phyloP scores from a whole-genome alignment of 169 alveolate genomes.

The Plasmodium inui region DNA sequence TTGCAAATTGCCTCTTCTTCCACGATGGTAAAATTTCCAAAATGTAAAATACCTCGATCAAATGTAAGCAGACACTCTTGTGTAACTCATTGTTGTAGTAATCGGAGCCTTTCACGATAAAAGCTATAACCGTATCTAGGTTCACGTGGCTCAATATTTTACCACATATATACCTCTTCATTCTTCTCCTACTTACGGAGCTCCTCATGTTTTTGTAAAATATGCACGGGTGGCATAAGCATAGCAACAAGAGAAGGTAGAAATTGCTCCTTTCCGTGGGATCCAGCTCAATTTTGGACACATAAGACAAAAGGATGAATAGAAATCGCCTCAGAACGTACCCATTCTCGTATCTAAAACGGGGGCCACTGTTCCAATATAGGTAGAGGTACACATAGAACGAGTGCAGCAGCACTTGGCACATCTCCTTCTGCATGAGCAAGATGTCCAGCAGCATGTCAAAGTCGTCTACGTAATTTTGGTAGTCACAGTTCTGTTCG shows the following conservation, averaged over 20 bases:
- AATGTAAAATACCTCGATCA: constrained; percentile 38
- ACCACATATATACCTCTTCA: constrained; percentile 16
- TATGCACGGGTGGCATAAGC: constrained; percentile 44
- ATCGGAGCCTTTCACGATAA: constrained; percentile 40
- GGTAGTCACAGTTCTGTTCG: constrained; percentile 27
- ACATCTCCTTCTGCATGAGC: constrained; percentile 39
- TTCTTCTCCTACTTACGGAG: constrained; percentile 32
- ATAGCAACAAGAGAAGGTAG: constrained; percentile 27
- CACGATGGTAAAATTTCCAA: background rate
- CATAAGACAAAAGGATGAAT: constrained; percentile 25
- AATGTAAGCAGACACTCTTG: constrained; percentile 24
- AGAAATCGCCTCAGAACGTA: constrained; percentile 33
- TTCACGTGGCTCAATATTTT: constrained; percentile 8
- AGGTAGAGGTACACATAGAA: constrained; percentile 42
- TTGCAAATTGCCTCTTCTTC: background rate
- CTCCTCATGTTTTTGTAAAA: constrained; percentile 44
- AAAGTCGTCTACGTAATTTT: constrained; percentile 47
- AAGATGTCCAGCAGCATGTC: constrained; percentile 29
- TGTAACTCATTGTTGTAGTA: constrained; percentile 39
- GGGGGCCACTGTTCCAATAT: constrained; percentile 18
- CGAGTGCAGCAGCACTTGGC: constrained; percentile 17
- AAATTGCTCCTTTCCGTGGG: constrained; percentile 9
- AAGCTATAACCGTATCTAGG: constrained; percentile 18
- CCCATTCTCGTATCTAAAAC: background rate
- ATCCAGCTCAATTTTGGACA: constrained; percentile 1